Base-by-base conservation (phyloP, 2,329 filamentous ascomycete species). In the Myriosclerotinia curreyana region DNA sequence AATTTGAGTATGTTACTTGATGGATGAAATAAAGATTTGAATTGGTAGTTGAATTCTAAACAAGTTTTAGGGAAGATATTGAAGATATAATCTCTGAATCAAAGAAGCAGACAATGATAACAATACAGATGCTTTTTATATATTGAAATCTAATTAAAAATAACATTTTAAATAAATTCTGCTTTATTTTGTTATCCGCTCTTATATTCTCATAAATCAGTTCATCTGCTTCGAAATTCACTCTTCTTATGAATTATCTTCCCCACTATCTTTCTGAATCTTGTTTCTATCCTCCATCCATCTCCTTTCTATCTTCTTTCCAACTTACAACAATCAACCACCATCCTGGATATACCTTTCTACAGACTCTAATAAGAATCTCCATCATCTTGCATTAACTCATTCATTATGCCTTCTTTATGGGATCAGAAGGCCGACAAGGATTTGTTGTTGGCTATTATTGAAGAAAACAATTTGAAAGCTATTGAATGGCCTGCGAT, bases 381-480 rank as follows among this genome's bases (percentile, higher is more conserved):
- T 12, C 11, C 22, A 31, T 5, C 14, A n/a, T 22, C 28, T n/a
- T 34, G 3, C 28, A 50, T 31, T 31, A 2, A 22, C 44, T 31
- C 44, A 49, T 38, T 8, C 12, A 25, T 38, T 17, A 65, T 56
- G 34, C 48, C 34, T 54, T 44, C 40, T 31, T 60, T 67, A 25
- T 75, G 73, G 73, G 65, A 72, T 31, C 54, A 69, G 28, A 62
- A 62, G 9, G 68, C 72, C 15, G 72, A 75, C 53, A 67, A 65
- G 38, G 69, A 73, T 55, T 63, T 75, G n/a, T 68, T 75, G 15
- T 67, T 75, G 2, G 62, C 68, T 1, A 72, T 75, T 42, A 72
- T 75, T 38, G 71, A 70, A 3, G 67, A 66, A 20, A 69, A 68
- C n/a, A 55, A 66, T 15, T 46, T 73, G 2, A 71, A 69, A 34